phyloP scores from a whole-genome alignment of 164 flowering plant genomes.

The Sextonia rubra region DNA sequence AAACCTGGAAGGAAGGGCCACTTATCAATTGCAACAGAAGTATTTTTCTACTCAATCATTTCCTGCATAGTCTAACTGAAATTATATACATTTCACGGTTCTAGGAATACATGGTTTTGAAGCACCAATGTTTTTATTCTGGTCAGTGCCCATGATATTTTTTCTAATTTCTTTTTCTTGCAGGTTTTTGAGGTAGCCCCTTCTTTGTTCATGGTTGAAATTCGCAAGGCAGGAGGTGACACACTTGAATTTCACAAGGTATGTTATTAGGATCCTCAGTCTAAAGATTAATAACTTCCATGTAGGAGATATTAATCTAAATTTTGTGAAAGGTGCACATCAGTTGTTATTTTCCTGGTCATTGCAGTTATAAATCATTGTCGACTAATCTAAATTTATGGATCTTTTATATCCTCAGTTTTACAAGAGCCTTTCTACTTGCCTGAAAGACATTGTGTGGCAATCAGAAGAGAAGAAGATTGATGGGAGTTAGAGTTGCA shows the following conservation, averaged over 20 bases:
- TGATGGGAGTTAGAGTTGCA: background rate
- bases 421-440: conserved; percentile 55
- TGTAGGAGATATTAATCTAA: background rate
- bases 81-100: background rate
- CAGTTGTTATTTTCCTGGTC: background rate
- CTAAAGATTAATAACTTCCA: background rate
- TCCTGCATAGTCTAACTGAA: background rate
- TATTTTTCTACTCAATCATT: conserved; percentile 16
- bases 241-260: conserved; percentile 99
- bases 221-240: conserved; percentile 92
- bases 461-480: conserved; percentile 24
- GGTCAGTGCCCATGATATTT: background rate
- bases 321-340: background rate
- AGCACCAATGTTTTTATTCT: background rate
- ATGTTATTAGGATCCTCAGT: conserved; percentile 6
- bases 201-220: conserved; percentile 92
- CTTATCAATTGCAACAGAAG: conserved; percentile 91
- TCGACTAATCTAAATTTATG: conserved; percentile 1
- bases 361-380: background rate
- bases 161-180: background rate
- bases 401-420: conserved; percentile 34
- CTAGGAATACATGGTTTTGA: background rate
- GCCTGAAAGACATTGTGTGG: conserved; percentile 63
- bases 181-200: conserved; percentile 98
- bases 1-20: conserved; percentile 95